Conservation (phyloP, 768 basidiomycete genomes). For the Pleurotus tuber-regium region DNA sequence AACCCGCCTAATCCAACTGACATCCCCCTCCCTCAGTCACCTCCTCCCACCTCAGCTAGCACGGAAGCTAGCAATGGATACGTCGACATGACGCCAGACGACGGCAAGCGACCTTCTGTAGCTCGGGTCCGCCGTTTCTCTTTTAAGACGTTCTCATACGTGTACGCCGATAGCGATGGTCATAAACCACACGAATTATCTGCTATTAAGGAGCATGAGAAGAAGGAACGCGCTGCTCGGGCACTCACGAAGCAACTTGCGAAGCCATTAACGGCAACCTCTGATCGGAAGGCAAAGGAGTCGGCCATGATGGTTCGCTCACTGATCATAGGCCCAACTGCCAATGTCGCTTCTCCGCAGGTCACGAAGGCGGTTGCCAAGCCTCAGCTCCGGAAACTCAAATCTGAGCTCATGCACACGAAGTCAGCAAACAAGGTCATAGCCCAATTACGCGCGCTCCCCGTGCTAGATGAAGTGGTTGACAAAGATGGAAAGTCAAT, state of each 20-base stretch:
- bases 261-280: constrained; percentile 30
- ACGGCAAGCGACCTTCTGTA: neutral
- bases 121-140: constrained; percentile 41
- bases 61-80: neutral
- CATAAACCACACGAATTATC: constrained; percentile 33
- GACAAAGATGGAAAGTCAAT: constrained; percentile 15
- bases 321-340: constrained; percentile 60
- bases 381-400: constrained; percentile 60
- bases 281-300: constrained; percentile 61
- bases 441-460: constrained; percentile 61
- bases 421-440: constrained; percentile 72
- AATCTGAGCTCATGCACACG: constrained; percentile 62
- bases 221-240: constrained; percentile 33
- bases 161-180: constrained; percentile 16
- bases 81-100: no score
- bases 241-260: constrained; percentile 31
- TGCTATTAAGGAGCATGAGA: constrained; percentile 34
- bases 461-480: constrained; percentile 39
- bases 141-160: constrained; percentile 39
- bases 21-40: neutral
- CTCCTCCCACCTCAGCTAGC: neutral
- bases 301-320: constrained; percentile 63
- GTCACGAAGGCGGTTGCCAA: constrained; percentile 41
- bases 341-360: constrained; percentile 27
- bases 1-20: neutral